phyloP scores from a whole-genome alignment of 2,329 filamentous ascomycete species.

The Exophiala xenobiotica region DNA sequence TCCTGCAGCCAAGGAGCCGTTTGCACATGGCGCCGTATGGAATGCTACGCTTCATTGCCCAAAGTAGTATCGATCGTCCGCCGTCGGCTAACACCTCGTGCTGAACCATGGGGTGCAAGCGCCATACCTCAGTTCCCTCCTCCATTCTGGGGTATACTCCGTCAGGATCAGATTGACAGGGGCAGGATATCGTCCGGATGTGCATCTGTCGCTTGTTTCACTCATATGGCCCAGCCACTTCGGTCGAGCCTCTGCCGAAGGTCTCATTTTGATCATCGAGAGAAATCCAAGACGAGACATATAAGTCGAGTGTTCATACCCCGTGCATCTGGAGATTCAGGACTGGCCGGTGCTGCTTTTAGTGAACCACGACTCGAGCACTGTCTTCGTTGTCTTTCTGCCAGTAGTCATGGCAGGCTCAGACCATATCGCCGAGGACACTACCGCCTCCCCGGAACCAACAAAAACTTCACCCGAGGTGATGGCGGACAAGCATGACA shows the following conservation, averaged over 20 bases:
- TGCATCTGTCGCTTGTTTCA: no score
- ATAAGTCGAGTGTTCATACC: not conserved
- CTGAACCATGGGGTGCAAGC: not conserved
- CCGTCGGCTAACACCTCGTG: no score
- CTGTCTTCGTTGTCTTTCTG: not conserved
- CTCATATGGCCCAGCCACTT: not conserved
- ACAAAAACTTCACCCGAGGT: not conserved
- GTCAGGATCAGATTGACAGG: no score
- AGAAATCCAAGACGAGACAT: not conserved
- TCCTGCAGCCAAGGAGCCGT: not conserved
- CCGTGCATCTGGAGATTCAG: no score
- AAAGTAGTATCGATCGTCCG: no score
- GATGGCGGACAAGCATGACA: conserved; percentile 32
- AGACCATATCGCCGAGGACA: conserved; percentile 2
- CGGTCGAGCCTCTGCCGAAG: not conserved
- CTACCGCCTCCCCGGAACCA: conserved; percentile 3
- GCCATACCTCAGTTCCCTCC: not conserved
- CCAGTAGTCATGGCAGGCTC: conserved; percentile 1
- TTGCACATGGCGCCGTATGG: no score
- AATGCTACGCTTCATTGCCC: no score
- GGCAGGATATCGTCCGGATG: no score
- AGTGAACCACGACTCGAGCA: no score
- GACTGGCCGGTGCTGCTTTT: no score
- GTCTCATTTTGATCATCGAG: conserved; percentile 1
- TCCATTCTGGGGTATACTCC: conserved; percentile 1